These are phyloP conservation scores for Raffaelea ambrosiae DNA, from an alignment of 2,329 filamentous ascomycete genomes.

Conservation along the genomic window DNA sequence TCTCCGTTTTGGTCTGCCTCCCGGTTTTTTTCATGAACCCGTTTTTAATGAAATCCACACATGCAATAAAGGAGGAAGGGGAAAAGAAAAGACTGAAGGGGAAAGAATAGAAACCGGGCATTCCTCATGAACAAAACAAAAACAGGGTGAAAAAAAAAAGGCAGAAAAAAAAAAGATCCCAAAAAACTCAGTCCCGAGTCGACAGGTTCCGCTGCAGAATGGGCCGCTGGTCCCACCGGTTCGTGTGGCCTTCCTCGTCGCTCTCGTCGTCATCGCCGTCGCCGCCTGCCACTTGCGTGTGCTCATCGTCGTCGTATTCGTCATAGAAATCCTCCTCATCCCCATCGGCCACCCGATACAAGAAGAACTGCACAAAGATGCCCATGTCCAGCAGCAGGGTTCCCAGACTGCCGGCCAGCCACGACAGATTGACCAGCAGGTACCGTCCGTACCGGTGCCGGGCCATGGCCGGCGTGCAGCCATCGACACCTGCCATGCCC, in stretches of 20 bases:
- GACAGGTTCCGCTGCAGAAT: constrained; percentile 22
- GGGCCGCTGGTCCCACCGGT: constrained; percentile 32
- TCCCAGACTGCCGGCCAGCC: constrained; percentile 82
- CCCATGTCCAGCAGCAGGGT: constrained; percentile 76
- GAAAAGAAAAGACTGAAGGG: no score
- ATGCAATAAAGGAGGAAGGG: no score
- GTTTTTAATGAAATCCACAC: no score
- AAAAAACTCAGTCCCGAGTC: neutral
- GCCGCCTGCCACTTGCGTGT: constrained; percentile 13
- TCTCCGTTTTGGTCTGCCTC: no score
- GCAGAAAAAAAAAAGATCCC: neutral
- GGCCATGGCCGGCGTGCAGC: constrained; percentile 60
- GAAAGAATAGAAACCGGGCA: no score
- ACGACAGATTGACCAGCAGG: constrained; percentile 82
- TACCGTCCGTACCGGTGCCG: constrained; percentile 64
- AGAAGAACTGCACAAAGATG: constrained; percentile 87
- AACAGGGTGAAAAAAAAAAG: neutral
- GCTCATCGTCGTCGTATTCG: constrained; percentile 8
- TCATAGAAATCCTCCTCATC: constrained; percentile 2
- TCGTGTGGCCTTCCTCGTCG: constrained; percentile 8
- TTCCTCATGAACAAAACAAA: no score
- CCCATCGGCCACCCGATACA: constrained; percentile 50
- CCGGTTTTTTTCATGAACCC: no score
- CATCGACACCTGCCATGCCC: constrained; percentile 18
- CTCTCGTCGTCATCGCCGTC: constrained; percentile 20